Evolutionary conservation across 345 rosid species (phyloP), one percentile per base, ranked within the genome.

Genomic region (Eucalyptus pauciflora): DNA sequence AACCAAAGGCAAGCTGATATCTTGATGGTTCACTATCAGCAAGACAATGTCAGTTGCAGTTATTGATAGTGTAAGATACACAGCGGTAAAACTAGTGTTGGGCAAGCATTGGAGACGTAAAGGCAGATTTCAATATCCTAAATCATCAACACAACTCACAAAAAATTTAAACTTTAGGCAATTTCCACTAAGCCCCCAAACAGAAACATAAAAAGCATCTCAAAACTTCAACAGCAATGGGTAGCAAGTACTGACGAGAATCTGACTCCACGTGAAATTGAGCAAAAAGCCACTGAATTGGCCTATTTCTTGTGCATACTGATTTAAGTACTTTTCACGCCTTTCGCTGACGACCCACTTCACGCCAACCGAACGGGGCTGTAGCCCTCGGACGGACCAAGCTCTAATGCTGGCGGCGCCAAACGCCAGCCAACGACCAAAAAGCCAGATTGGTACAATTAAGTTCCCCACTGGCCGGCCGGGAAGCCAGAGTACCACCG

Each of bases 381-480:
- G 54, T 51, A 6, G 1, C 20, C 20, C 54, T 51, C 0, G 7
- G 54, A 20, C 20, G 1, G 2, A 51, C 54, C 54, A 51, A 51
- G 54, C 54, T 51, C 54, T 51, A 51, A 51, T 2, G 46, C 20
- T 0, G 2, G 54, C 0, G 8, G 54, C 4, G 20, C 52, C 52
- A 50, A 50, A 50, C 52, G 18, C 8, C 18, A 18, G 0, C 7
- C 54, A 51, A 51, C 54, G 20, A 51, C 1, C 54, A 51, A 51
- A 51, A 51, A 6, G 6, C 54, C 54, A 6, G 54, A 51, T 7
- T 0, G 1, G 54, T 20, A 51, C 54, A 16, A 51, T 0, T 2
- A 51, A 51, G 54, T 51, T 16, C 54, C 54, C 54, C 54, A 7
- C 52, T 14, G 8, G 20, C 7, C 54, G 8, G 54, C 54, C 54